Percentiles rank a stretch among this genome's conserved stretches.
phyloP scores from a whole-genome alignment of 352 stramenopile genomes.

The Blastocystis sp. region DNA sequence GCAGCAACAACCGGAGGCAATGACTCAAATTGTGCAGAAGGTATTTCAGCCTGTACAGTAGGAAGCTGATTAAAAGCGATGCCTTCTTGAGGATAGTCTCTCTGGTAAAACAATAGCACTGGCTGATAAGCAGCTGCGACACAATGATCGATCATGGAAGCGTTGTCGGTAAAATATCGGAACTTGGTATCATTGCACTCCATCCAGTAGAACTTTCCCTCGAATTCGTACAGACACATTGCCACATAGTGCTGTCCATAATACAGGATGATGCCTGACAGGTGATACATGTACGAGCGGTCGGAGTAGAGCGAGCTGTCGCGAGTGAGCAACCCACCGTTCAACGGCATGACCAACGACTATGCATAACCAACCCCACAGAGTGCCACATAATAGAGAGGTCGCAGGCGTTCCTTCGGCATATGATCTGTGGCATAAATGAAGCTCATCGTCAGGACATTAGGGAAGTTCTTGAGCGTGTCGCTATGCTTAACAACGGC shows the following conservation, averaged over 20 bases:
- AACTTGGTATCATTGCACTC: constrained; percentile 58
- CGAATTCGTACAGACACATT: constrained; percentile 35
- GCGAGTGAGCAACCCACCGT: background rate
- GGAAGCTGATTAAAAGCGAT: too few species aligned
- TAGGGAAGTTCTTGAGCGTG: background rate
- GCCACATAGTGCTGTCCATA: constrained; percentile 53
- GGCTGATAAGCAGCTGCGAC: background rate
- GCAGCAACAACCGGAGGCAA: background rate
- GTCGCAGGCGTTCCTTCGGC: constrained; percentile 34
- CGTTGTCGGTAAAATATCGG: constrained; percentile 19
- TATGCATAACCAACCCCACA: background rate
- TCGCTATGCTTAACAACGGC: background rate
- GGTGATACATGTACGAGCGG: background rate
- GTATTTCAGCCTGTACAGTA: too few species aligned
- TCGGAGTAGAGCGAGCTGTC: background rate
- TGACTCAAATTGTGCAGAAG: background rate
- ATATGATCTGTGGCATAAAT: constrained; percentile 25
- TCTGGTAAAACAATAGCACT: constrained; percentile 27
- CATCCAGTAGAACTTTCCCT: constrained; percentile 57
- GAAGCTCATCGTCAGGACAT: constrained; percentile 47
- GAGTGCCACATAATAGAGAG: background rate
- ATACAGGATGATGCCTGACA: constrained; percentile 39
- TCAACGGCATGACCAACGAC: constrained; percentile 53
- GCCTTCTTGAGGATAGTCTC: background rate
- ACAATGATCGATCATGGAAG: constrained; percentile 44